Conservation (phyloP, 441 rosid species). For the Pelargonium citronellum region DNA sequence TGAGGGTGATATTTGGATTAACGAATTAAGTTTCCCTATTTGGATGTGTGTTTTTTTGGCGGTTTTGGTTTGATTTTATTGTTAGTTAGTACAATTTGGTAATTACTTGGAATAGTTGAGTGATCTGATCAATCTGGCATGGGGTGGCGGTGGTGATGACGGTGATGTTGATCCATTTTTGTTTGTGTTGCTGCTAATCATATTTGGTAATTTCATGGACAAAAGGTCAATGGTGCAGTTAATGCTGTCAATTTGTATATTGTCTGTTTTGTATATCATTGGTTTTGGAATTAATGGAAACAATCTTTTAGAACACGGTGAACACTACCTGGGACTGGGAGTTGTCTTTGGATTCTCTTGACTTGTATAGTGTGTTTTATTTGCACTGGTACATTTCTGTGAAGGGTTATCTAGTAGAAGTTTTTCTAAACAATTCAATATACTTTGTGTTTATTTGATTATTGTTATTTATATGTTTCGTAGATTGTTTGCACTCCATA, state of each 20-base stretch:
- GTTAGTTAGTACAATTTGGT: neutral
- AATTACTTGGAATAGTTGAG: neutral
- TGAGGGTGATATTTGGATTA: neutral
- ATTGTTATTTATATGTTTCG: neutral
- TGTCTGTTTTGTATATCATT: neutral
- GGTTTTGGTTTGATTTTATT: slow-evolving; percentile 3
- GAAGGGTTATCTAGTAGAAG: neutral
- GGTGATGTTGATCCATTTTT: too few relatives aligned
- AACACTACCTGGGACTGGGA: neutral
- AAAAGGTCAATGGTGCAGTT: neutral
- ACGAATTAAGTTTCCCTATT: neutral
- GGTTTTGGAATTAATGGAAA: neutral
- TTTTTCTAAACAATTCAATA: neutral
- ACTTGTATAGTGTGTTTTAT: slow-evolving; percentile 1
- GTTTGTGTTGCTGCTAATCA: too few relatives aligned
- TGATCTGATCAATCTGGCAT: neutral
- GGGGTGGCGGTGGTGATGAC: neutral
- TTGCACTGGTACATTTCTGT: neutral
- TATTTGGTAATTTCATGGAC: neutral
- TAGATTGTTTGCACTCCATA: neutral
- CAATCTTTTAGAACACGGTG: neutral
- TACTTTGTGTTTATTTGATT: neutral
- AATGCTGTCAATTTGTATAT: neutral
- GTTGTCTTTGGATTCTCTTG: neutral
- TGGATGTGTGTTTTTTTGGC: neutral